Percentiles rank a stretch among this genome's conserved stretches.
Conservation (phyloP, 2,329 filamentous ascomycete genomes). For the Penicillium sp. region DNA sequence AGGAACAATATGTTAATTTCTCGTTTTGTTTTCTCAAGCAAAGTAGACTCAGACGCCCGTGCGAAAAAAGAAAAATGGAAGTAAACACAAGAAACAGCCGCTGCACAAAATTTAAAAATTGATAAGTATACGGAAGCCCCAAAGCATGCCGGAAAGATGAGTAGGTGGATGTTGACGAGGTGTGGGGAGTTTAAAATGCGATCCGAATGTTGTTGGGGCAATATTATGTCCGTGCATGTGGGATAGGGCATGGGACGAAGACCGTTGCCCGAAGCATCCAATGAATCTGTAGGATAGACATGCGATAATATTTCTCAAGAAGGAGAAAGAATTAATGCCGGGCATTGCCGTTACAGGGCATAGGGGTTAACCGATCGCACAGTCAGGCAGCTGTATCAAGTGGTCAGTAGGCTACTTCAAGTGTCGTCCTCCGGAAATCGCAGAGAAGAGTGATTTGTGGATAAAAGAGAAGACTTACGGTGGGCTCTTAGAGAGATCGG, state of each 20-base stretch:
- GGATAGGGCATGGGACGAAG: conserved; percentile 1
- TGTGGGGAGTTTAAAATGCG: conserved; percentile 13
- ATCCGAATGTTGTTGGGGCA: conserved; percentile 15
- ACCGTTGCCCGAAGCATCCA: conserved; percentile 9
- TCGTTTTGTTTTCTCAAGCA: no score
- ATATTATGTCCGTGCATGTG: conserved; percentile 20
- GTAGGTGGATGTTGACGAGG: conserved; percentile 2
- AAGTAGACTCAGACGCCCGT: conserved; percentile 13
- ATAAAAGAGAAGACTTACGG: conserved; percentile 64
- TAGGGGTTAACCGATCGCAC: conserved; percentile 49
- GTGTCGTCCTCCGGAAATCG: neutral
- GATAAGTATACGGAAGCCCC: conserved; percentile 18
- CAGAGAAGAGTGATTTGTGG: neutral
- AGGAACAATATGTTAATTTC: no score
- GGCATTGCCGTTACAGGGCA: conserved; percentile 35
- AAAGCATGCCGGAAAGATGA: conserved; percentile 11
- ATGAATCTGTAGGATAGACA: conserved; percentile 22
- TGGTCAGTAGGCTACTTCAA: conserved; percentile 16
- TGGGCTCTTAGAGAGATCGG: conserved; percentile 95
- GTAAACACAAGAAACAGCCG: conserved; percentile 15
- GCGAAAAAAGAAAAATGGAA: conserved; percentile 3
- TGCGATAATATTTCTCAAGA: conserved; percentile 22
- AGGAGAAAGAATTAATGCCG: conserved; percentile 7
- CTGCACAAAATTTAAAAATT: conserved; percentile 19
- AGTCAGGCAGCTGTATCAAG: conserved; percentile 39